These are phyloP conservation scores for Curvularia eragrostidis DNA, from an alignment of 2,329 filamentous ascomycete species.

Conservation along the genomic window DNA sequence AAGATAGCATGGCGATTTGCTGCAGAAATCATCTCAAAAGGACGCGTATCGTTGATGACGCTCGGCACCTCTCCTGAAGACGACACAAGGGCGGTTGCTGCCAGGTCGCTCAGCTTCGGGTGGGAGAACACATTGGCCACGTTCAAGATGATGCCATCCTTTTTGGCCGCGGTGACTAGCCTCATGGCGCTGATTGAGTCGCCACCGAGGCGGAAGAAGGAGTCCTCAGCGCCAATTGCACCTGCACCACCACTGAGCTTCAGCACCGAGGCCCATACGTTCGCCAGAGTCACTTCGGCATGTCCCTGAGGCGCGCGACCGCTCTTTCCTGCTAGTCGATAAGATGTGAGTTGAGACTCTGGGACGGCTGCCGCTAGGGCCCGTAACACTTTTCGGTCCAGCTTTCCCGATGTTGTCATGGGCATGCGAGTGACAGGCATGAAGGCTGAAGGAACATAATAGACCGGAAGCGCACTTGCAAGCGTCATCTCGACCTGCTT, in stretches of 20 bases:
- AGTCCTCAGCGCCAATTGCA: constrained; percentile 53
- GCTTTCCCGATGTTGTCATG: constrained; percentile 53
- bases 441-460: constrained; percentile 55
- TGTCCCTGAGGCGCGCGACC: constrained; percentile 36
- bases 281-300: constrained; percentile 31
- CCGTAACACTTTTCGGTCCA: constrained; percentile 51
- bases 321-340: constrained; percentile 41
- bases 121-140: constrained; percentile 55
- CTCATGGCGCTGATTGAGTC: constrained; percentile 58
- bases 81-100: constrained; percentile 31
- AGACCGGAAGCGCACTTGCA: constrained; percentile 46
- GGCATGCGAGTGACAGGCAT: constrained; percentile 53
- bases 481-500: constrained; percentile 38
- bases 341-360: constrained; percentile 32
- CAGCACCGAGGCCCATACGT: constrained; percentile 51
- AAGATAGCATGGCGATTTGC: constrained; percentile 26
- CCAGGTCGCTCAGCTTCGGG: constrained; percentile 55
- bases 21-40: constrained; percentile 36
- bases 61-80: constrained; percentile 30
- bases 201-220: constrained; percentile 56
- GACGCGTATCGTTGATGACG: constrained; percentile 22
- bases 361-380: constrained; percentile 45
- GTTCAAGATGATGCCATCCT: constrained; percentile 50
- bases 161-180: constrained; percentile 52
- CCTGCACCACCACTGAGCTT: constrained; percentile 41